Percentiles rank a stretch among this genome's conserved stretches.
phyloP scores from a whole-genome alignment of 164 flowering plant species.

The Warburgia ugandensis region DNA sequence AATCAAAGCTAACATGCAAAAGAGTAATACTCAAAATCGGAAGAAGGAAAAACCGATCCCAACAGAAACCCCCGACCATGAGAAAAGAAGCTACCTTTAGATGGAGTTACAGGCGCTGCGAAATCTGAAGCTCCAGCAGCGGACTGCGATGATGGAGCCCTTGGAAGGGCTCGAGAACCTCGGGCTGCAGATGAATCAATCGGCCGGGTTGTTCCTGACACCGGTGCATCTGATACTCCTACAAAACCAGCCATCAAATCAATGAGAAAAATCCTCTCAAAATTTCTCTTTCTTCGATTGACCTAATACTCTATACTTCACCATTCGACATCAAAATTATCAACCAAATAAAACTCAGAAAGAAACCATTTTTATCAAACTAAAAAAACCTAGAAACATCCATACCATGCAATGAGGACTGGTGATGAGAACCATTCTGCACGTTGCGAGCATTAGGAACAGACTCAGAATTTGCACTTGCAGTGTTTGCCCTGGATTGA shows the following conservation, averaged over 20 bases:
- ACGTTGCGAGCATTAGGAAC: constrained; percentile 19
- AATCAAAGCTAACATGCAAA: background rate
- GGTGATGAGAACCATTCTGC: constrained; percentile 54
- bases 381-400: background rate
- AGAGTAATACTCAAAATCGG: background rate
- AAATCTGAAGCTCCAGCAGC: constrained; percentile 33
- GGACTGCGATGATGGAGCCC: constrained; percentile 51
- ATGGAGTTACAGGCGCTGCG: constrained; percentile 34
- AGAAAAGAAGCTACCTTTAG: constrained; percentile 36
- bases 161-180: constrained; percentile 40
- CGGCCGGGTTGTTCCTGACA: constrained; percentile 22
- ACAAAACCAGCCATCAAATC: constrained; percentile 2
- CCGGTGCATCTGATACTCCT: constrained; percentile 44
- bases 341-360: background rate
- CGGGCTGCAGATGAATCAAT: constrained; percentile 34
- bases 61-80: background rate
- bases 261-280: background rate
- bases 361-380: background rate
- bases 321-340: background rate
- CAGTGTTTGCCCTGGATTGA: constrained; percentile 33
- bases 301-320: background rate
- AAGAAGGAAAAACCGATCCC: background rate
- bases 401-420: constrained; percentile 35
- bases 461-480: constrained; percentile 23
- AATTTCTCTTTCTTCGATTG: background rate